Evolutionary conservation across 2,329 filamentous ascomycete species (phyloP).

Genomic region (Coleophoma cylindrospora): DNA sequence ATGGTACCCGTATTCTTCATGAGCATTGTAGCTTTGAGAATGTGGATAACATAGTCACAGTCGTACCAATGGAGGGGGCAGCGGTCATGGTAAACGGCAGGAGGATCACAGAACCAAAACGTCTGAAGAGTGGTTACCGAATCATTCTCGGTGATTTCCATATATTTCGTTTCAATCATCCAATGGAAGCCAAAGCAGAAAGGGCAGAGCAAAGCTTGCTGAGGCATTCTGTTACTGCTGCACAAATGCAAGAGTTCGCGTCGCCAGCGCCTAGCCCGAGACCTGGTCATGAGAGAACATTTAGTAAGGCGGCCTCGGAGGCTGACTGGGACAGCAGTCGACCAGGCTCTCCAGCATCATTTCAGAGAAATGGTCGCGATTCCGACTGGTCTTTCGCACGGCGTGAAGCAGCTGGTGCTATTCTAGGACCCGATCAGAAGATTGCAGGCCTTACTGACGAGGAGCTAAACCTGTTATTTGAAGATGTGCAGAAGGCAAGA

Average conservation of each 20-base stretch:
- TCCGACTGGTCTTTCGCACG: constrained; percentile 94
- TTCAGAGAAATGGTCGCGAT: constrained; percentile 63
- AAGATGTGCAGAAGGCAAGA: constrained; percentile 85
- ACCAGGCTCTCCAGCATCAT: constrained; percentile 73
- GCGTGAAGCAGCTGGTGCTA: constrained; percentile 85
- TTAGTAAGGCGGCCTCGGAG: constrained; percentile 76
- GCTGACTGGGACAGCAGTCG: constrained; percentile 66
- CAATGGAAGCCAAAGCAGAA: constrained; percentile 90
- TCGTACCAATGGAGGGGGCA: constrained; percentile 85
- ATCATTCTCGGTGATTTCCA: constrained; percentile 98
- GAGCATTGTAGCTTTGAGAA: constrained; percentile 96
- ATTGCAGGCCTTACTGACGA: constrained; percentile 88
- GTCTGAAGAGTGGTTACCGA: constrained; percentile 85
- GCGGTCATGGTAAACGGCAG: constrained; percentile 98
- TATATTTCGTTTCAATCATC: constrained; percentile 98
- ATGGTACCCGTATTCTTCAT: constrained; percentile 86
- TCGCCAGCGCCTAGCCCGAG: constrained; percentile 58
- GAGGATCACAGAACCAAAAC: constrained; percentile 78
- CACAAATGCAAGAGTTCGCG: constrained; percentile 48
- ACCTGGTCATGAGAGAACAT: constrained; percentile 69
- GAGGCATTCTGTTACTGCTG: constrained; percentile 71
- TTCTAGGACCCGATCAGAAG: constrained; percentile 86
- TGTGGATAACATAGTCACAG: constrained; percentile 83
- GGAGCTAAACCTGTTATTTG: constrained; percentile 87
- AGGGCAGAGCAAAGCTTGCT: constrained; percentile 82